Conservation (phyloP, 805 yeast species). For the Spathaspora passalidarum region DNA sequence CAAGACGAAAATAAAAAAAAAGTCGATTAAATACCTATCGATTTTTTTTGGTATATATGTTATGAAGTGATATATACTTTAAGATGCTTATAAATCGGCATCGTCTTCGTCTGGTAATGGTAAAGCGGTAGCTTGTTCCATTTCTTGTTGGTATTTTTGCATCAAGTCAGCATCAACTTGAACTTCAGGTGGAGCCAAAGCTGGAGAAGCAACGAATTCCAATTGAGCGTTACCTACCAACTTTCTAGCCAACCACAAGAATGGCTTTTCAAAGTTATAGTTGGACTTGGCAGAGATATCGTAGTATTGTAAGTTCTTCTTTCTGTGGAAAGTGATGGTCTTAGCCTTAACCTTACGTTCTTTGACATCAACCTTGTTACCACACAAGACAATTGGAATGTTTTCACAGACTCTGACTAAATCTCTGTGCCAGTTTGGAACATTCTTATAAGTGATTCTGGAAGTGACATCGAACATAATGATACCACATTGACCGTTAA, state of each 20-base stretch:
- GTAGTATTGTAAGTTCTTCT: conserved; percentile 99
- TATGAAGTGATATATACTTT: background rate
- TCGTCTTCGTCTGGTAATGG: conserved; percentile 99
- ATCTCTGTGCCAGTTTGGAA: conserved; percentile 99
- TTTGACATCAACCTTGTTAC: conserved; percentile 99
- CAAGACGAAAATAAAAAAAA: background rate
- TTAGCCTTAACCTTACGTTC: conserved; percentile 99
- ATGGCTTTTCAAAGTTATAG: conserved; percentile 99
- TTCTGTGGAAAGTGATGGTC: conserved; percentile 99
- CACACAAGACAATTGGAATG: conserved; percentile 98
- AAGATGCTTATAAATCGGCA: conserved; percentile 81
- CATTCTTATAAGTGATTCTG: conserved; percentile 98
- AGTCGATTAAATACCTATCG: background rate
- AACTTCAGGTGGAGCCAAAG: conserved; percentile 99
- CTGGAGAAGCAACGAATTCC: conserved; percentile 99
- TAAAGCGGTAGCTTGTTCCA: conserved; percentile 98
- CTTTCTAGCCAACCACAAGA: conserved; percentile 99
- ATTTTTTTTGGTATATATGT: background rate
- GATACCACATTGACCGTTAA: conserved; percentile 99
- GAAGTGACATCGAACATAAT: conserved; percentile 99
- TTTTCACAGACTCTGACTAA: conserved; percentile 99
- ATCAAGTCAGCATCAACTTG: conserved; percentile 93
- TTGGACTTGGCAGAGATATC: conserved; percentile 99
- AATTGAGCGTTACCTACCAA: conserved; percentile 96
- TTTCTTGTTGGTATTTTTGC: conserved; percentile 98